Conservation (phyloP, 2,329 filamentous ascomycete species). For the Fusarium virguliforme region DNA sequence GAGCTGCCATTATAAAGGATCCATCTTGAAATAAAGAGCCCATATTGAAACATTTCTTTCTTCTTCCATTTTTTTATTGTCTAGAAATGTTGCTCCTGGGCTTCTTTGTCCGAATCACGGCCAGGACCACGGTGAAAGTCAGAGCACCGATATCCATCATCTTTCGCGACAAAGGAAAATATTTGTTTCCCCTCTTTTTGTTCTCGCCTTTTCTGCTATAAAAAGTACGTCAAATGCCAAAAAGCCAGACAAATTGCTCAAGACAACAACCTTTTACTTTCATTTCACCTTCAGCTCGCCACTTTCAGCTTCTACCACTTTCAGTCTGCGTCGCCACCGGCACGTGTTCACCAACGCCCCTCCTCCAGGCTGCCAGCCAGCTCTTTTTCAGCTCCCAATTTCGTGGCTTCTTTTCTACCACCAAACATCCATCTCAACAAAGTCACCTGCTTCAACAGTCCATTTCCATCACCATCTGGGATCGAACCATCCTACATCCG, state of each 20-base stretch:
- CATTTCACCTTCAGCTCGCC: neutral
- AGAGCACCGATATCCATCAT: no score
- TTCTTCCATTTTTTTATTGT: neutral
- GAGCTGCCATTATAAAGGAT: neutral
- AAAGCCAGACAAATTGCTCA: neutral
- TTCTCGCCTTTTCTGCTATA: no score
- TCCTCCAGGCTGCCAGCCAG: neutral
- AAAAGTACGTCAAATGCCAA: no score
- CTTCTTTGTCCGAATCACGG: no score
- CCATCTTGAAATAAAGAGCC: neutral
- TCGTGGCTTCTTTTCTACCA: conserved; percentile 8
- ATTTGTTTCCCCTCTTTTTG: no score
- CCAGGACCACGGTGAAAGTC: no score
- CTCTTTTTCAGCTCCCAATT: neutral
- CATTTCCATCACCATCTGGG: conserved; percentile 6
- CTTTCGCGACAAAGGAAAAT: no score
- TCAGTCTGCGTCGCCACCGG: conserved; percentile 7
- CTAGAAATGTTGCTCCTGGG: no score
- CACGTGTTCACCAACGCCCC: conserved; percentile 15
- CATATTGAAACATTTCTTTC: neutral
- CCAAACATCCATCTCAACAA: conserved; percentile 4
- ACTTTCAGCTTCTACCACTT: conserved; percentile 29
- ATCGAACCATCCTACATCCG: neutral
- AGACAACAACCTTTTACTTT: neutral
- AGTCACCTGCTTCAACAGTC: neutral